These are phyloP conservation scores for Pleurotus cornucopiae DNA, from an alignment of 768 basidiomycete genomes.

Conservation along the genomic window DNA sequence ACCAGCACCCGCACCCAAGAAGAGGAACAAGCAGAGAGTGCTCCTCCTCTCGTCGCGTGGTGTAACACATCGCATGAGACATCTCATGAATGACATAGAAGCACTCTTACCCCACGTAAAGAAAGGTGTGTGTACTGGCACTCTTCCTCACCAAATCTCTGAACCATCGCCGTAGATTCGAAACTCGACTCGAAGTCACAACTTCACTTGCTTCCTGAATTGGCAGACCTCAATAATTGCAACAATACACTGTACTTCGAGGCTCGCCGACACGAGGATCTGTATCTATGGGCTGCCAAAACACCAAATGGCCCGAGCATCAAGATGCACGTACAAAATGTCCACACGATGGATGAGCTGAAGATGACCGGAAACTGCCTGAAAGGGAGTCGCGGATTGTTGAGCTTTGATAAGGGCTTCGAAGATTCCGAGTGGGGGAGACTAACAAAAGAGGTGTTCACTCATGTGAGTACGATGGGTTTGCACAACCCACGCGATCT, in stretches of 20 bases:
- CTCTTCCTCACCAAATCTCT: background rate
- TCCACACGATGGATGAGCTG: constrained; percentile 99
- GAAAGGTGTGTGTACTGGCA: constrained; percentile 62
- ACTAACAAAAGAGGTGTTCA: constrained; percentile 90
- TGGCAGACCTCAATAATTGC: constrained; percentile 96
- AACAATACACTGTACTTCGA: constrained; percentile 98
- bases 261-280: constrained; percentile 89
- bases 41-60: constrained; percentile 90
- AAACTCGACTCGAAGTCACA: constrained; percentile 98
- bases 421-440: constrained; percentile 85
- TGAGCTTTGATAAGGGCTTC: constrained; percentile 90
- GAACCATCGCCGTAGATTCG: constrained; percentile 56
- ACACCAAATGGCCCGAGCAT: constrained; percentile 97
- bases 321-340: constrained; percentile 96
- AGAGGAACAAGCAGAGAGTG: constrained; percentile 93
- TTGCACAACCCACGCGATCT: constrained; percentile 1
- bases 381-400: constrained; percentile 87
- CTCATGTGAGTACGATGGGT: constrained; percentile 58
- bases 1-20: constrained; percentile 32
- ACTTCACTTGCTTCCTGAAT: constrained; percentile 86
- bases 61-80: constrained; percentile 93
- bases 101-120: constrained; percentile 90
- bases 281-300: constrained; percentile 96
- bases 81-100: constrained; percentile 94
- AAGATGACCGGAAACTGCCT: constrained; percentile 99